Evolutionary conservation across 2,329 filamentous ascomycete species (phyloP), one percentile per base, ranked within the genome.

Genomic region (Fusarium staphyleae): DNA sequence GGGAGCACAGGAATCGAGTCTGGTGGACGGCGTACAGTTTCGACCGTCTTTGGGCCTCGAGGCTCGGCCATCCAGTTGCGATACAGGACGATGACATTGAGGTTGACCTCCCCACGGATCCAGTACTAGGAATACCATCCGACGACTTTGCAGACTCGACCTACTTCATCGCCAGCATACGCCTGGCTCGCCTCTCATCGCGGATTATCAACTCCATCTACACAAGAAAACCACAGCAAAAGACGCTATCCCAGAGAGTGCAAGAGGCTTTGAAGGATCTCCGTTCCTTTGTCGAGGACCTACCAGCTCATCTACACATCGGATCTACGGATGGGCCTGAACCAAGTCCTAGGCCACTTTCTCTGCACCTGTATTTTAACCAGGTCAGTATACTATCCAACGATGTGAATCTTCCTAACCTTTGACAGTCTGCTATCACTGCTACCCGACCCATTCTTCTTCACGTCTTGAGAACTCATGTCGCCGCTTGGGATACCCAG

Each of bases 61-160:
- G 79, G 39, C 72, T 81, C 43, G 77, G 79, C 0, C 74, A 80
- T 18, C 78, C 80, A 0, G 73, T 77, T 6, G 76, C 78, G 32
- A 75, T 82, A 5, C 72, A 74, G 11, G 79, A 82, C 43, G 73
- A 78, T 29, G 79, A 80, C 14, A 80, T 81, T 4, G 69, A 76
- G 26, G 74, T 78, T 4, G 73, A 77, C 19, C 59, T 76, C 5
- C 78, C 78, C 0, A 74, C 74, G 0, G 70, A 73, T 11, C 64
- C 69, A 1, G 60, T 67, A 1, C 32, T 76, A 1, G 67, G 29
- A 5, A 44, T 37, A 0, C 41, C 69, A 0, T 55, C 61, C 0
- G 65, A 66, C 7, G 71, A 75, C 24, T 75, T 74, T 34, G 64
- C 56, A 1, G 71, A 74, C n/a, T 60, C 66, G 1, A 65, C 63